Evolutionary conservation across 495 filamentous ascomycete genomes (phyloP).

Genomic region (Penicillium daleae): DNA sequence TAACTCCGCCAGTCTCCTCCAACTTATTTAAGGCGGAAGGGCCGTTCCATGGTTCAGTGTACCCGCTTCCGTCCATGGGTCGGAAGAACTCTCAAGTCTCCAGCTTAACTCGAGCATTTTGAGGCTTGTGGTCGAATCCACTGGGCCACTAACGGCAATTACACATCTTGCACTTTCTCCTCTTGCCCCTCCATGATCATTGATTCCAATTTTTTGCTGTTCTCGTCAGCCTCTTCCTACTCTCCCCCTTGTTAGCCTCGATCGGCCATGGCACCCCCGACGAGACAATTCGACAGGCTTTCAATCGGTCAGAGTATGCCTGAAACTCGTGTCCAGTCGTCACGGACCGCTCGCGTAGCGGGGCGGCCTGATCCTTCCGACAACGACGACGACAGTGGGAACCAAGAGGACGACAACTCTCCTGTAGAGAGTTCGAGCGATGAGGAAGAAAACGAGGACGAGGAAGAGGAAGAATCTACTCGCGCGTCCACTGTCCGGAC

Average conservation of each 20-base stretch:
- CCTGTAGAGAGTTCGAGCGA: constrained; percentile 19
- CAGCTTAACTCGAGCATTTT: constrained; percentile 5
- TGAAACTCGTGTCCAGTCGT: constrained; percentile 28
- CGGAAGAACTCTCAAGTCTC: constrained; percentile 46
- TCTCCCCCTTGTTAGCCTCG: constrained; percentile 16
- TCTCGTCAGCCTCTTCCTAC: background rate
- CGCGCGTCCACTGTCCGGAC: constrained; percentile 33
- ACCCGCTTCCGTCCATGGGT: constrained; percentile 48
- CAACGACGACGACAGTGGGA: constrained; percentile 21
- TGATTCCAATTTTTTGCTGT: constrained; percentile 5
- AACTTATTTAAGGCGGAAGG: constrained; percentile 38
- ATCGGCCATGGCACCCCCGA: constrained; percentile 44
- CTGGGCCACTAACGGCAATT: constrained; percentile 22
- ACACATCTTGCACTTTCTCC: constrained; percentile 1
- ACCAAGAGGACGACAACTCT: constrained; percentile 17
- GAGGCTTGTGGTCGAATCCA: background rate
- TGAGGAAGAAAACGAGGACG: constrained; percentile 20
- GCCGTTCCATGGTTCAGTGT: constrained; percentile 38
- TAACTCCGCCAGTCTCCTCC: constrained; percentile 4
- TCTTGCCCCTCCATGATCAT: constrained; percentile 4
- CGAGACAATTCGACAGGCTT: constrained; percentile 44
- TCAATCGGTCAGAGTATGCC: constrained; percentile 44
- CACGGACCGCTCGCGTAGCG: constrained; percentile 27
- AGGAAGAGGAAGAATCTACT: constrained; percentile 27
- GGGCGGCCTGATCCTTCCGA: constrained; percentile 26